Base-by-base conservation (phyloP, 2,329 filamentous ascomycete species). In the Pestalotiopsis sp. region DNA sequence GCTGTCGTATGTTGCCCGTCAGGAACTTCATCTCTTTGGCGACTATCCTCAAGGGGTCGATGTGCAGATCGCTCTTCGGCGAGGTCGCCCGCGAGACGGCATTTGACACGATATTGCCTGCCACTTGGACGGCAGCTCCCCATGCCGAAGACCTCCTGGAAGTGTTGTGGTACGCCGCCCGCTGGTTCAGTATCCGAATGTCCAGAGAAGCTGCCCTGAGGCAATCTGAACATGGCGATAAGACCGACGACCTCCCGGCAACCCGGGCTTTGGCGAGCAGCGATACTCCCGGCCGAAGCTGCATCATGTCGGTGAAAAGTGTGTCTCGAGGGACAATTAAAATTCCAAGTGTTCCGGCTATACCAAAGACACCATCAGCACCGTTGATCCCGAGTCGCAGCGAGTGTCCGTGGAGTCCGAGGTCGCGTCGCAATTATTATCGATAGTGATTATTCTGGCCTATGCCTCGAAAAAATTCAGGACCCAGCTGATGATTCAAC, bases 1-100 rank as follows among this genome's bases (percentile, higher is more conserved):
- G 86, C 78, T 97, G 93, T 70, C 93, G 88, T 80, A 98, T 97
- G 76, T 98, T 97, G 67, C 94, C 94, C 12, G 93, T 97, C 77
- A 98, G 83, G 75, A 95, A 97, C 82, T 97, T 96, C 91, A 99
- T 93, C 85, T 98, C 95, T 82, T 97, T 97, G 71, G 93, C 95
- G 41, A 98, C 95, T 41, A 93, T 92, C 71, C 93, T 90, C 76
- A 98, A 87, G 41, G 95, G 95, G 79, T 98, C 95, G 76, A 97
- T 89, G 70, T 90, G 88, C 82, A 97, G 89, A 69, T 88, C 87
- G 73, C 86, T 85, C 73, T 90, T 89, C 36, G 59, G 59, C 27
- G 52, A 59, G 71, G 88, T 85, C 68, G 88, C 85, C 73, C 88
- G 85, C 73, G 88, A 87, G 70, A 91, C 85, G 59, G 88, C 89